phyloP scores from a whole-genome alignment of 176 grass and related monocot genomes.

The Poa pratensis region DNA sequence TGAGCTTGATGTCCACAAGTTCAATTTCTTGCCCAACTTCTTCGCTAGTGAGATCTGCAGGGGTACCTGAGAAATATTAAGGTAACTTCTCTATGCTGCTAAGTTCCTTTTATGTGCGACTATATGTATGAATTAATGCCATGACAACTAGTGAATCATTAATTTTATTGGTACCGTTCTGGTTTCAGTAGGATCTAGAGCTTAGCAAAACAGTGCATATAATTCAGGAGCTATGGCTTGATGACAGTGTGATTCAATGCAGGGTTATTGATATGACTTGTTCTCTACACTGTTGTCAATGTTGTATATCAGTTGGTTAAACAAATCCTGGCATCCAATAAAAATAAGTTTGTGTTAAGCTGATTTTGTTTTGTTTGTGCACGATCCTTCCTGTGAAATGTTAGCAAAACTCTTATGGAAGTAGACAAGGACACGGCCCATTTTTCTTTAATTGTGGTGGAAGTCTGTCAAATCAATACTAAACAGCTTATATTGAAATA shows the following conservation, averaged over 20 bases:
- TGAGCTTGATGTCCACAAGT: constrained; percentile 13
- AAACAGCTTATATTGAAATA: constrained; percentile 7
- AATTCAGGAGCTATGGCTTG: constrained; percentile 34
- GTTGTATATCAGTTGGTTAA: constrained; percentile 38
- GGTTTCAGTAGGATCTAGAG: too few relatives aligned
- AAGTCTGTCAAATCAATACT: constrained; percentile 22
- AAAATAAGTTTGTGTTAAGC: constrained; percentile 30
- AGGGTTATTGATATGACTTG: constrained; percentile 7
- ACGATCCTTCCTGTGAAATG: constrained; percentile 14
- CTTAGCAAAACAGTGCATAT: too few relatives aligned
- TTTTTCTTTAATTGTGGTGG: constrained; percentile 1
- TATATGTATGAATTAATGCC: constrained; percentile 27
- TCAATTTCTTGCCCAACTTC: neutral
- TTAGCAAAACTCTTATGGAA: constrained; percentile 31
- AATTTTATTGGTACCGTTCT: constrained; percentile 15
- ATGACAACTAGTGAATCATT: constrained; percentile 29
- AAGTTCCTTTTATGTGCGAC: constrained; percentile 9
- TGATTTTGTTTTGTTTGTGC: constrained; percentile 2
- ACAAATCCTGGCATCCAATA: constrained; percentile 39
- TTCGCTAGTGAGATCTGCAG: constrained; percentile 21
- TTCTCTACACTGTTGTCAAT: neutral
- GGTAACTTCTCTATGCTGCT: constrained; percentile 1
- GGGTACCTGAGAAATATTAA: constrained; percentile 24
- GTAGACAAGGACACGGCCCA: constrained; percentile 2
- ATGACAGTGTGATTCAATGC: constrained; percentile 31